Base-by-base conservation (phyloP, 2,329 filamentous ascomycete genomes). In the Pseudopyricularia cyperi region DNA sequence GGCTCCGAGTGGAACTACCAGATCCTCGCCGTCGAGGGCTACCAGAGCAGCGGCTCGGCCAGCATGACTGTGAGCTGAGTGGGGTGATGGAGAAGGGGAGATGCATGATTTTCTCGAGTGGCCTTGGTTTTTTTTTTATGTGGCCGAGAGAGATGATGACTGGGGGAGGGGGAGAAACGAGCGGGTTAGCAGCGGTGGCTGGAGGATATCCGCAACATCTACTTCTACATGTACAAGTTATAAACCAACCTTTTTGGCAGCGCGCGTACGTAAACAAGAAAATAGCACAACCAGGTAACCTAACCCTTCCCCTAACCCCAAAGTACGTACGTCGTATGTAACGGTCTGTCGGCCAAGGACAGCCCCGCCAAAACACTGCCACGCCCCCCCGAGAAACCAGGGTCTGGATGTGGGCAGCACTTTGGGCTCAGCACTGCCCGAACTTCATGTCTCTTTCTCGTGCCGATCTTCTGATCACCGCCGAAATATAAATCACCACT, bases 11-110 rank as follows among this genome's bases (percentile, higher is more conserved):
- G 46, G 46, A 65, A 77, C 62, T 77, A 77, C 61, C 69, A 72
- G 68, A 73, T 77, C 53, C 58, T 76, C 19, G 74, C 74, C 3
- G 73, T 70, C 1, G 74, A 77, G 62, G 73, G 73, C 4, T 76
- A 76, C 62, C 66, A 70, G 55, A 75, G 72, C 61, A 70, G 63
- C 55, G 74, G 74, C 8, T 67, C 65, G 42, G 65, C 73, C 46
- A 64, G 60, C 39, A 73, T 77, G 53, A 61, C 57, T 9, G 61
- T 66, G 58, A 53, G 46, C 46, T 34, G 22, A 42, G 12, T 7
- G 32, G 32, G 32, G 7, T 12, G 7, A 7, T 33, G 12, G 32
- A 33, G 32, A n/a, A n/a, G n/a, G n/a, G n/a, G n/a, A n/a, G n/a
- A n/a, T n/a, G n/a, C n/a, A n/a, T n/a, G n/a, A n/a, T n/a, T n/a